These are phyloP conservation scores for Rachicladosporium sp. DNA, from an alignment of 2,329 filamentous ascomycete species.

Conservation along the genomic window DNA sequence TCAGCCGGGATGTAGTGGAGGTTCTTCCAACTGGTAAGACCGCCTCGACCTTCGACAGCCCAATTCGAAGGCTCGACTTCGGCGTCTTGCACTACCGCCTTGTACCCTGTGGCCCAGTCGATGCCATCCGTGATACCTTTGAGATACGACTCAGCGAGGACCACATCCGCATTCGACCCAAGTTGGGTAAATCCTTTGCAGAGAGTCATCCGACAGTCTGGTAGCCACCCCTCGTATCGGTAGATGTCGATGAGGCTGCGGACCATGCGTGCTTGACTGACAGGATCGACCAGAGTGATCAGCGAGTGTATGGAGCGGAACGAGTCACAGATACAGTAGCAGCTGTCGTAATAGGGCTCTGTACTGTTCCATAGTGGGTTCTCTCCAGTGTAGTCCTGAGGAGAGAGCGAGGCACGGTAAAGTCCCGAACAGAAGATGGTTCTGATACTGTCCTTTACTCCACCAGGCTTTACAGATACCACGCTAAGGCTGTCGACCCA, in stretches of 20 bases:
- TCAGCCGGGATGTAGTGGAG: conserved; percentile 60
- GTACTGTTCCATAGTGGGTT: conserved; percentile 33
- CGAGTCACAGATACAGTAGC: conserved; percentile 48
- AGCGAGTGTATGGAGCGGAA: conserved; percentile 47
- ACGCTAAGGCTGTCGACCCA: conserved; percentile 30
- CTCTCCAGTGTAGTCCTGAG: conserved; percentile 36
- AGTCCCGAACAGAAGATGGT: conserved; percentile 33
- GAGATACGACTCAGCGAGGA: conserved; percentile 57
- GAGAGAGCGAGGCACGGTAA: conserved; percentile 33
- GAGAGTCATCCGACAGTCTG: conserved; percentile 64
- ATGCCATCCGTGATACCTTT: conserved; percentile 51
- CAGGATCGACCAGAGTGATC: conserved; percentile 54
- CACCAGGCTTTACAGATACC: conserved; percentile 25
- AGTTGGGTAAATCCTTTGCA: conserved; percentile 65
- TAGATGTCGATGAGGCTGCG: conserved; percentile 62
- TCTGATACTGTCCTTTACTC: conserved; percentile 26
- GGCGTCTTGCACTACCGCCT: conserved; percentile 60
- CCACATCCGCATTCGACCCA: conserved; percentile 61
- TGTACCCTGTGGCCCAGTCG: conserved; percentile 57
- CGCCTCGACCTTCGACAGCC: conserved; percentile 58
- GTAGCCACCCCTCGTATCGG: conserved; percentile 57
- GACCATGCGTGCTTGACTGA: conserved; percentile 53
- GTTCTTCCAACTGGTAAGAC: conserved; percentile 57
- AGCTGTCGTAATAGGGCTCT: conserved; percentile 36
- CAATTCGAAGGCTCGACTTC: conserved; percentile 59